Percentiles rank a stretch among this genome's conserved stretches.
Evolutionary conservation across 257 asterid species (phyloP).

Genomic region (Striga asiatica): DNA sequence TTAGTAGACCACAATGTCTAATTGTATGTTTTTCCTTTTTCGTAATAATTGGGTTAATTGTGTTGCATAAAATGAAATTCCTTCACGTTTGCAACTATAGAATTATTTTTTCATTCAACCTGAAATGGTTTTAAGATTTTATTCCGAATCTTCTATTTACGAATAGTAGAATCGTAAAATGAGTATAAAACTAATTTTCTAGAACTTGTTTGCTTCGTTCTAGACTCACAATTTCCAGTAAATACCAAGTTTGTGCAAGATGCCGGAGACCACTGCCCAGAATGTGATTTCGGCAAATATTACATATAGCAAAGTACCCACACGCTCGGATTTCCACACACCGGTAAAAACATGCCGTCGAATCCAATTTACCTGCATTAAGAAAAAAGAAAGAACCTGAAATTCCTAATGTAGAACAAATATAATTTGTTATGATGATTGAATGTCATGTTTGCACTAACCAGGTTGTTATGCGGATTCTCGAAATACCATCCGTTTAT

Average conservation of each 20-base stretch:
- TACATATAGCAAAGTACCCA: slow-evolving; percentile 64
- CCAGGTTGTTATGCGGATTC: slow-evolving; percentile 49
- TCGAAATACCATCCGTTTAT: slow-evolving; percentile 73
- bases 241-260: slow-evolving; percentile 52
- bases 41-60: no score
- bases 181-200: no score
- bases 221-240: slow-evolving; percentile 83
- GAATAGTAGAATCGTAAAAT: no score
- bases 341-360: slow-evolving; percentile 49
- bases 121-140: no score
- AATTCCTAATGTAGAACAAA: neutral
- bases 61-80: no score
- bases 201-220: no score
- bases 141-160: no score
- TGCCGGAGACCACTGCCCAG: slow-evolving; percentile 71
- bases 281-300: slow-evolving; percentile 79
- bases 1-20: no score
- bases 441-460: slow-evolving; percentile 2
- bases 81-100: no score
- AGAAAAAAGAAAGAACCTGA: neutral
- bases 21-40: no score
- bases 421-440: neutral
- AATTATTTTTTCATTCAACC: no score
- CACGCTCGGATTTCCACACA: slow-evolving; percentile 72
- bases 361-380: slow-evolving; percentile 72